Conservation (phyloP, 1,284 basidiomycete genomes). For the Anthracocystis panici-leucophaei region DNA sequence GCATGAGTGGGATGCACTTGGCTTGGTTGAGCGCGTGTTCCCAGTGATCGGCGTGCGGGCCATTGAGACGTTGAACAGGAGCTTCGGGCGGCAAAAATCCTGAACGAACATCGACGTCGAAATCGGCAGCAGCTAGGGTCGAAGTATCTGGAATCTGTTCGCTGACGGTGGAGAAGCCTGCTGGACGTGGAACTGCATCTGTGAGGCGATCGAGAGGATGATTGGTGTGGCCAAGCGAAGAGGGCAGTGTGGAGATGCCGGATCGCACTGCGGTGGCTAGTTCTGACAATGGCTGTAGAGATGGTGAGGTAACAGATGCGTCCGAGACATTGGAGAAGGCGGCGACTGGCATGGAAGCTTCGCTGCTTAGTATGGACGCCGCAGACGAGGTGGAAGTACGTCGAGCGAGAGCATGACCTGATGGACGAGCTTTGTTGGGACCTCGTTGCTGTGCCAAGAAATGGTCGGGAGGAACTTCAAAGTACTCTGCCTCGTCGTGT, state of each 20-base stretch:
- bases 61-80: slow-evolving; percentile 77
- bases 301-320: slow-evolving; percentile 3
- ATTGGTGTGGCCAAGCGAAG: slow-evolving; percentile 17
- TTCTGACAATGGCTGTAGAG: slow-evolving; percentile 41
- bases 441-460: slow-evolving; percentile 59
- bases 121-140: slow-evolving; percentile 90
- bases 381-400: slow-evolving; percentile 26
- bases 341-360: slow-evolving; percentile 35
- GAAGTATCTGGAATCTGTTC: slow-evolving; percentile 76
- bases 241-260: slow-evolving; percentile 31
- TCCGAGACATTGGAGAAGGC: slow-evolving; percentile 11
- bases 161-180: slow-evolving; percentile 46
- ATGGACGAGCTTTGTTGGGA: slow-evolving; percentile 27
- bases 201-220: slow-evolving; percentile 24
- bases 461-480: slow-evolving; percentile 58
- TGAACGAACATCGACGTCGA: slow-evolving; percentile 89
- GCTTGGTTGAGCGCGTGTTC: slow-evolving; percentile 74
- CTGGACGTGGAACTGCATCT: slow-evolving; percentile 42
- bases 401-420: slow-evolving; percentile 12
- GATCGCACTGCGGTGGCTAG: slow-evolving; percentile 43
- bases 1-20: slow-evolving; percentile 68
- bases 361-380: slow-evolving; percentile 1
- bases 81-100: slow-evolving; percentile 90
- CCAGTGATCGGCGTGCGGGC: slow-evolving; percentile 77
- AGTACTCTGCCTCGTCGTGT: slow-evolving; percentile 54